A percentile compares a stretch with the other conserved stretches of the same genome.
phyloP scores from a whole-genome alignment of 2,329 filamentous ascomycete genomes.

The Botrytis fragariae region DNA sequence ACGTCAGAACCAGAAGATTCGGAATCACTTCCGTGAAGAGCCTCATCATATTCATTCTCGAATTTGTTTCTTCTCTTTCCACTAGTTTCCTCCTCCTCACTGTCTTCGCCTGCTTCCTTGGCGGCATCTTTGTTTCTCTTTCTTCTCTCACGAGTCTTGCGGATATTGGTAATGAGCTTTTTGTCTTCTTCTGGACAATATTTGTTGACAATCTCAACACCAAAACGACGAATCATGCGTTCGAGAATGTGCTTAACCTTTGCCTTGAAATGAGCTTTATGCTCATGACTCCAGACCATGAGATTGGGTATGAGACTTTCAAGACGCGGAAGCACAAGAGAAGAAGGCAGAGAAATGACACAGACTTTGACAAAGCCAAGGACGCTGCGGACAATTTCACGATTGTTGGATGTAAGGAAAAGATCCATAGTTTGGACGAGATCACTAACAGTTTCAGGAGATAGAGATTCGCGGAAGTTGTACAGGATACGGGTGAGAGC shows the following conservation, averaged over 20 bases:
- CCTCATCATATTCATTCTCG: constrained; percentile 92
- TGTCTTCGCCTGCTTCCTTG: constrained; percentile 55
- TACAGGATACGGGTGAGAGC: constrained; percentile 91
- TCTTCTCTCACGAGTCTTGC: constrained; percentile 86
- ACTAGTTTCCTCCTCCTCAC: constrained; percentile 55
- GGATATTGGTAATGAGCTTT: constrained; percentile 90
- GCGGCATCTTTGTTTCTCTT: constrained; percentile 82
- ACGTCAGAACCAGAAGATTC: constrained; percentile 61
- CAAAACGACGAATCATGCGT: constrained; percentile 88
- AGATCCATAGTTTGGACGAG: constrained; percentile 93
- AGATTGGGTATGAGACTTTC: constrained; percentile 79
- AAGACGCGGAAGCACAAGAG: constrained; percentile 76
- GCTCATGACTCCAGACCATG: constrained; percentile 95
- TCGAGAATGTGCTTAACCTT: constrained; percentile 99
- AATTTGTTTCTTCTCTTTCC: constrained; percentile 61
- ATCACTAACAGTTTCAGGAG: constrained; percentile 69
- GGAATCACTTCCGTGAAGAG: constrained; percentile 65
- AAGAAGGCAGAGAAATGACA: constrained; percentile 77
- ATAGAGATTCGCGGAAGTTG: constrained; percentile 75
- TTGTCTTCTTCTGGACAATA: constrained; percentile 81
- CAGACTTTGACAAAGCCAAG: constrained; percentile 97
- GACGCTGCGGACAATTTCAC: constrained; percentile 92
- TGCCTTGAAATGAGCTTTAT: constrained; percentile 93
- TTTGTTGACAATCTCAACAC: constrained; percentile 74
- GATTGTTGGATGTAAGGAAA: constrained; percentile 93